Base-by-base conservation (phyloP, 352 stramenopile species). In the Pythium brassicae region DNA sequence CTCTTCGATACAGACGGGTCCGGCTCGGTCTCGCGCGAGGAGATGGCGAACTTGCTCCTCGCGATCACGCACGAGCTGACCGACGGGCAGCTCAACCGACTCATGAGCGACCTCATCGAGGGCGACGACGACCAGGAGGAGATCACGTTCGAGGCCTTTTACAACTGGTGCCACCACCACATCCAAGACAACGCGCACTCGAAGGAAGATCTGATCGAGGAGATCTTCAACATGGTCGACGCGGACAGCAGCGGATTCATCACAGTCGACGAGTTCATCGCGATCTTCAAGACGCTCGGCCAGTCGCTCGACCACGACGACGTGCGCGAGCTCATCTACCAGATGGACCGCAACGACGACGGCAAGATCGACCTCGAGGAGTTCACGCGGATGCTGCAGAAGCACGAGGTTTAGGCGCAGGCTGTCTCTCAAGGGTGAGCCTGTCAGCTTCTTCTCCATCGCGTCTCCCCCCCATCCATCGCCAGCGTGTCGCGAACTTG, bases 221-320 rank as follows among this genome's bases (percentile, higher is more conserved):
- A 87, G 59, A 85, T 89, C 42, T 87, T 89, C 59, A 57, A 55
- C n/a, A 83, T 89, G 74, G 69, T 87, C n/a, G 76, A 87, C 49
- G 58, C 71, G 3, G 79, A 89, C 44, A 54, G 59, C 34, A 87
- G 74, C 47, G 73, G 77, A 9, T 86, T 57, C 20, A 87, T 89
- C 50, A 86, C 79, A 0, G 79, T 89, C 10, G 77, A 87, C 47
- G 79, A 89, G 56, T 89, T 87, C 46, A 84, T 87, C 29, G 68
- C 74, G 37, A 85, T 87, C 39, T 87, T 87, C 60, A 83, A 78
- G 60, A 77, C 75, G 7, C 69, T 87, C 22, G 77, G 79, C 8
- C 79, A 89, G 53, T 71, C 79, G 40, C 74, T 89, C 22, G 76
- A 87, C 54, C 76, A 87, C 43, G 76, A 89, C 56, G 77, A 87